Conservation (phyloP, 805 yeast genomes). For the Metschnikowia baotianmanensis region DNA sequence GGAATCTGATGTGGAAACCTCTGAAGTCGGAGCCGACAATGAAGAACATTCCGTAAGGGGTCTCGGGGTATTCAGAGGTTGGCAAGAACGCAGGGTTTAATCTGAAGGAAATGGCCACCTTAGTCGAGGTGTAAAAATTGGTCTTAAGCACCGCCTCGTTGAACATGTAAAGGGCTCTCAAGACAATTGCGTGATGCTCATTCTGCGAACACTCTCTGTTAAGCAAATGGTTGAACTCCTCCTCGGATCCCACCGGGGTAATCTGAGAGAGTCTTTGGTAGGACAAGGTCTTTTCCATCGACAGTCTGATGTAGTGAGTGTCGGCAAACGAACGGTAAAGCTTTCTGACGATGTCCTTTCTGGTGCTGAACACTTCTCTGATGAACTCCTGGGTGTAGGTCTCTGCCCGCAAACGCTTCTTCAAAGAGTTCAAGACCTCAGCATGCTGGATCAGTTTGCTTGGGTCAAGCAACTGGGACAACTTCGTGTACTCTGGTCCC, state of each 20-base stretch:
- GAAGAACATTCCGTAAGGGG: constrained; percentile 91
- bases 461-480: constrained; percentile 62
- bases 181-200: constrained; percentile 73
- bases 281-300: constrained; percentile 75
- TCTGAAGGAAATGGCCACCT: constrained; percentile 92
- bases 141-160: constrained; percentile 89
- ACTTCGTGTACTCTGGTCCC: constrained; percentile 82
- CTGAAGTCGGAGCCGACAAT: constrained; percentile 95
- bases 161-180: constrained; percentile 78
- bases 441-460: constrained; percentile 60
- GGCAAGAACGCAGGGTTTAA: constrained; percentile 87
- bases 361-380: constrained; percentile 67
- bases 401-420: constrained; percentile 87
- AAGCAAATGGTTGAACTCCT: constrained; percentile 69
- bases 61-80: constrained; percentile 80
- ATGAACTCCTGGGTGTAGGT: constrained; percentile 87
- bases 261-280: constrained; percentile 82
- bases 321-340: constrained; percentile 91
- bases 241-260: constrained; percentile 69
- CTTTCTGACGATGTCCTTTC: constrained; percentile 71
- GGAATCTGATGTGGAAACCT: constrained; percentile 95
- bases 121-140: constrained; percentile 88
- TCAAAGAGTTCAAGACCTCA: constrained; percentile 75
- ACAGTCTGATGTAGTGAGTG: constrained; percentile 73
- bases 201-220: constrained; percentile 73